Evolutionary conservation across 2,329 filamentous ascomycete species (phyloP).

Genomic region (Sphaerostilbella broomeana): DNA sequence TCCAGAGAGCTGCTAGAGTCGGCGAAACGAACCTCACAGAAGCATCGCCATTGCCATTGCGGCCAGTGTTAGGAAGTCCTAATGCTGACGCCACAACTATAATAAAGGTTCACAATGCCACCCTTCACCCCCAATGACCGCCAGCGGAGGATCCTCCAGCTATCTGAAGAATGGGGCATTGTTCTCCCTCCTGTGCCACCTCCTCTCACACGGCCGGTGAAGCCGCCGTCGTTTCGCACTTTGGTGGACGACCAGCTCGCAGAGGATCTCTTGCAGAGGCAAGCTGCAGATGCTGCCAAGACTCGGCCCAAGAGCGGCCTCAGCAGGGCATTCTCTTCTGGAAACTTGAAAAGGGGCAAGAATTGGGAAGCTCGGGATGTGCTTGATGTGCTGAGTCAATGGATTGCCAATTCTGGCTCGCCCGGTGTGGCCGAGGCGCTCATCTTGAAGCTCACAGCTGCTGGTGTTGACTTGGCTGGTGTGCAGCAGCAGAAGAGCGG

Average conservation of each 20-base stretch:
- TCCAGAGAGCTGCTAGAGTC: too few relatives aligned
- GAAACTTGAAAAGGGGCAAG: slow-evolving; percentile 40
- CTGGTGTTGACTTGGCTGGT: slow-evolving; percentile 46
- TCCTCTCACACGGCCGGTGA: slow-evolving; percentile 36
- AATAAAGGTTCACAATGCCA: slow-evolving; percentile 20
- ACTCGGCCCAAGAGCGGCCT: slow-evolving; percentile 34
- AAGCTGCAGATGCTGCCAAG: slow-evolving; percentile 30
- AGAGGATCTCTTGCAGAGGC: slow-evolving; percentile 48
- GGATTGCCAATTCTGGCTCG: slow-evolving; percentile 43
- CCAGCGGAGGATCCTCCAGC: slow-evolving; percentile 41
- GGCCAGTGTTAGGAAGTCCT: too few relatives aligned
- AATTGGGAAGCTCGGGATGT: slow-evolving; percentile 47
- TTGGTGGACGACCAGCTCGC: slow-evolving; percentile 45
- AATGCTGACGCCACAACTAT: slow-evolving; percentile 5
- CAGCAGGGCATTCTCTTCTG: slow-evolving; percentile 32
- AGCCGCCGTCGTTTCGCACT: slow-evolving; percentile 37
- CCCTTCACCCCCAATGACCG: slow-evolving; percentile 31
- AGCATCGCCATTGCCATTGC: too few relatives aligned
- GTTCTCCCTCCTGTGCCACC: slow-evolving; percentile 32
- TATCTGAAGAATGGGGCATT: slow-evolving; percentile 47
- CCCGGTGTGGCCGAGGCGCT: slow-evolving; percentile 52
- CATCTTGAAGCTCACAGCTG: slow-evolving; percentile 41
- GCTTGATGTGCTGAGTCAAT: slow-evolving; percentile 43
- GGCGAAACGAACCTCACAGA: too few relatives aligned
- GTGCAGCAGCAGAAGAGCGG: slow-evolving; percentile 41